Evolutionary conservation across 192 early-diverging fungal species (phyloP), one percentile per base, ranked within the genome.

Genomic region (Chytriomyces hyalinus): DNA sequence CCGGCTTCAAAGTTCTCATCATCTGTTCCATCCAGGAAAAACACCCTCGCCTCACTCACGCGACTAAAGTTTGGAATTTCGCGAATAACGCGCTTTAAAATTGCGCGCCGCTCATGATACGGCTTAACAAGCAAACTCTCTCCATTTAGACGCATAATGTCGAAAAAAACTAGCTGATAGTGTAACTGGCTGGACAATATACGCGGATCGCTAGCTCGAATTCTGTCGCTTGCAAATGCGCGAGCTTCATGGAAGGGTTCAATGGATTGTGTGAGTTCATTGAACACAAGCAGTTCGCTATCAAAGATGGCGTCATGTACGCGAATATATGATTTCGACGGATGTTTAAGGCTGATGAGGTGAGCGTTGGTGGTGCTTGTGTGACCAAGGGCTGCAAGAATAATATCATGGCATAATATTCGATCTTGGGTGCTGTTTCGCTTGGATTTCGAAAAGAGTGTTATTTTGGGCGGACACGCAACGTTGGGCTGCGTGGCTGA

Each of bases 381-480:
- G 66, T 43, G 11, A 0, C 72, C 57, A n/a, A 73, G 26, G 11
- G 72, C 20, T 43, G 72, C 57, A n/a, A 63, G 17, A 22, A 73
- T 45, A 22, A 73, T 73, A n/a, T 73, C 72, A 48, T 73, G 72
- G 26, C 72, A 63, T 20, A 73, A 46, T 45, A 73, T 48, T 2
- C 72, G n/a, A 61, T 73, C 72, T 17, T 45, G 24, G 11, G 72
- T 73, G 46, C 72, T 73, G 43, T 73, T 73, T 26, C 72, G 22
- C 45, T 73, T 73, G 15, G 72, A 73, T 47, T 73, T 73, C 3
- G 72, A 73, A 62, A 46, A 73, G 24, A 73, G 22, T 13, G 61
- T 63, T 17, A 73, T 73, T 17, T 20, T 15, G 44, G 67, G 47
- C 26, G 10, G 17, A n/a, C 15, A 48, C 17, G 47, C 70, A 4